A percentile compares a stretch with the other conserved stretches of the same genome.
These are phyloP conservation scores for Vitis amurensis DNA, from an alignment of 164 flowering plant species.

Conservation along the genomic window DNA sequence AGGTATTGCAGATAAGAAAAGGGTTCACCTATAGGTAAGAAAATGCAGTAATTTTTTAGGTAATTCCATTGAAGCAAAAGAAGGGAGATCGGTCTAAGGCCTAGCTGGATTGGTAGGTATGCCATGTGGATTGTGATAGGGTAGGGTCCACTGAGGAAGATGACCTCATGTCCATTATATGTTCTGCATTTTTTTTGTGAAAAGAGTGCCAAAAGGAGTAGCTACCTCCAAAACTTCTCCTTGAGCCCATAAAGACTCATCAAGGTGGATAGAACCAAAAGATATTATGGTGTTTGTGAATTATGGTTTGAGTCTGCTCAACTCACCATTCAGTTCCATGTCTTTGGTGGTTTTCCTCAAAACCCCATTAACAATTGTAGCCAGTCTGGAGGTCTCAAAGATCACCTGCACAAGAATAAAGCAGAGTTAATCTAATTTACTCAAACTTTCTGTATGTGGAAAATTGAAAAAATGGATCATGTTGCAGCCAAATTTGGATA, in stretches of 20 bases:
- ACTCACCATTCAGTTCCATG: conserved; percentile 76
- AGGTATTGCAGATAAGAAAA: no score
- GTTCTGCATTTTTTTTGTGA: conserved; percentile 2
- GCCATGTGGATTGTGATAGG: conserved; percentile 32
- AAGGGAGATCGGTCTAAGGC: conserved; percentile 22
- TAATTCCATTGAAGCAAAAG: conserved; percentile 4
- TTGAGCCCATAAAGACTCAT: conserved; percentile 24
- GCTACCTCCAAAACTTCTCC: conserved; percentile 13
- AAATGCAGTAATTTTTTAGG: no score
- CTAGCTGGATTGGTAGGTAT: conserved; percentile 31
- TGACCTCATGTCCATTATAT: conserved; percentile 18
- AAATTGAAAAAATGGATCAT: not conserved
- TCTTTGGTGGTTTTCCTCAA: conserved; percentile 72
- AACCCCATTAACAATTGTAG: conserved; percentile 80
- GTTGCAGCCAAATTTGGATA: not conserved
- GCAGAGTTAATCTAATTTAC: not conserved
- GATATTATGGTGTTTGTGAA: not conserved
- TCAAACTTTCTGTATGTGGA: not conserved
- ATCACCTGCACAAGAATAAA: conserved; percentile 48
- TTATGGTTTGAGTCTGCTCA: not conserved
- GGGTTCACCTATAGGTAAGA: no score
- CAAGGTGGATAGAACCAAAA: not conserved
- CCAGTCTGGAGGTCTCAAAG: conserved; percentile 71
- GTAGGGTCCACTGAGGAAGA: conserved; percentile 28
- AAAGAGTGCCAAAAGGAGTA: conserved; percentile 3